These are phyloP conservation scores for Suillus decipiens DNA, from an alignment of 768 basidiomycete genomes.

Conservation along the genomic window DNA sequence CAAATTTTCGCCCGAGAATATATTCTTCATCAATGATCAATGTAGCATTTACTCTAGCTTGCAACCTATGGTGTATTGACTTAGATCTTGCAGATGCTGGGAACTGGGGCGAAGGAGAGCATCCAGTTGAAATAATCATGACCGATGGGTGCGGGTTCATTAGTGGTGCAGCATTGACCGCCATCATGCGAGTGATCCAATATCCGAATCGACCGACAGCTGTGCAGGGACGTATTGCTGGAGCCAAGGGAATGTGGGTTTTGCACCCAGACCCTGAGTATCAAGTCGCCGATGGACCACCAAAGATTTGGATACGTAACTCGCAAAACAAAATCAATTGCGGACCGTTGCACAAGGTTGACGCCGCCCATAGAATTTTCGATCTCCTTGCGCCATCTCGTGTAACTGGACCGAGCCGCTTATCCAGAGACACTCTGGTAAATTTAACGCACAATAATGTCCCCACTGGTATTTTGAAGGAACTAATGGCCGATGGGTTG, in stretches of 20 bases:
- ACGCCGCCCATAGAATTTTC: slow-evolving; percentile 56
- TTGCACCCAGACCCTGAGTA: slow-evolving; percentile 48
- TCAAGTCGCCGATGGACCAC: slow-evolving; percentile 34
- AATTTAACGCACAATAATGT: slow-evolving; percentile 67
- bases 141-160: slow-evolving; percentile 74
- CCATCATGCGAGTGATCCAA: slow-evolving; percentile 40
- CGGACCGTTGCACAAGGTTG: slow-evolving; percentile 19
- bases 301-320: slow-evolving; percentile 60
- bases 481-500: slow-evolving; percentile 53
- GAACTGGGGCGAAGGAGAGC: slow-evolving; percentile 32
- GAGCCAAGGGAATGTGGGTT: slow-evolving; percentile 62
- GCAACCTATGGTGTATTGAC: background rate
- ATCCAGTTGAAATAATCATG: slow-evolving; percentile 54
- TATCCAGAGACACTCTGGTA: slow-evolving; percentile 58
- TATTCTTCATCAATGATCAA: slow-evolving; percentile 52
- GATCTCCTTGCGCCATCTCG: slow-evolving; percentile 58
- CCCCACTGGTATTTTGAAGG: slow-evolving; percentile 40
- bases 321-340: slow-evolving; percentile 64
- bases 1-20: slow-evolving; percentile 49
- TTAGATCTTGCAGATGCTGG: background rate
- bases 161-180: slow-evolving; percentile 52
- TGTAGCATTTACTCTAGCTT: slow-evolving; percentile 36
- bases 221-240: slow-evolving; percentile 61
- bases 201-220: slow-evolving; percentile 46
- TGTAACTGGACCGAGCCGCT: slow-evolving; percentile 38